A percentile compares a stretch with the other conserved stretches of the same genome.
These are phyloP conservation scores for Domatiomyces globalis DNA, from an alignment of 2,329 filamentous ascomycete species.

Conservation along the genomic window DNA sequence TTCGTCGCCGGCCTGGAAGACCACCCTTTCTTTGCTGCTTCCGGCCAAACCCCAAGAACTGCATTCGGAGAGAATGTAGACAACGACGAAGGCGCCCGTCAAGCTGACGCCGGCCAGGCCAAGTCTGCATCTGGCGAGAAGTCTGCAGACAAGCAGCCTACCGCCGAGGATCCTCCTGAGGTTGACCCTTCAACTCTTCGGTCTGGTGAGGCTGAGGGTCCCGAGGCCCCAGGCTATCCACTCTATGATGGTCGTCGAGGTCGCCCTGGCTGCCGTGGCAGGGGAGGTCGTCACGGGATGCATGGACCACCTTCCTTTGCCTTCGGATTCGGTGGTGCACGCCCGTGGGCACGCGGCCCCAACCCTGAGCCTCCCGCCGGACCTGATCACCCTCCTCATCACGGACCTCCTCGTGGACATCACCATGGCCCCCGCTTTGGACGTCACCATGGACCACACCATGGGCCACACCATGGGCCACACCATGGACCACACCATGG, in stretches of 20 bases:
- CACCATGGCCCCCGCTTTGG: background rate
- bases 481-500: background rate
- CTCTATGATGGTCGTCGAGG: background rate
- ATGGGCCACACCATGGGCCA: background rate
- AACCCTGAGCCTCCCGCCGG: background rate
- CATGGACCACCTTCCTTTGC: background rate
- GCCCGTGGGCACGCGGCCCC: background rate
- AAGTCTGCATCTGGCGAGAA: constrained; percentile 14
- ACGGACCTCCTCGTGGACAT: background rate
- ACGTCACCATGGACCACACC: background rate
- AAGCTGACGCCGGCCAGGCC: constrained; percentile 25
- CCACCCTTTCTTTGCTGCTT: constrained; percentile 33
- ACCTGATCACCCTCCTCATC: background rate
- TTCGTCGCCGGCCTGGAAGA: constrained; percentile 38
- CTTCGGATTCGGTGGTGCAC: background rate
- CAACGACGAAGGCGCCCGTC: constrained; percentile 22
- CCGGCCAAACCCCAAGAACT: constrained; percentile 20
- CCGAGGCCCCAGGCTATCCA: background rate
- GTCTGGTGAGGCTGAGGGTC: constrained; percentile 1
- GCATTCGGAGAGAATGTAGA: constrained; percentile 16
- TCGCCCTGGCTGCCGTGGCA: background rate
- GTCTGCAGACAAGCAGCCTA: constrained; percentile 11
- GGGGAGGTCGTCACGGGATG: background rate
- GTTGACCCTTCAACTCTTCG: constrained; percentile 15
- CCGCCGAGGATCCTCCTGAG: constrained; percentile 15